A percentile compares a stretch with the other conserved stretches of the same genome.
Conservation (phyloP, 2,329 filamentous ascomycete species). For the Paracamarosporium sp. region DNA sequence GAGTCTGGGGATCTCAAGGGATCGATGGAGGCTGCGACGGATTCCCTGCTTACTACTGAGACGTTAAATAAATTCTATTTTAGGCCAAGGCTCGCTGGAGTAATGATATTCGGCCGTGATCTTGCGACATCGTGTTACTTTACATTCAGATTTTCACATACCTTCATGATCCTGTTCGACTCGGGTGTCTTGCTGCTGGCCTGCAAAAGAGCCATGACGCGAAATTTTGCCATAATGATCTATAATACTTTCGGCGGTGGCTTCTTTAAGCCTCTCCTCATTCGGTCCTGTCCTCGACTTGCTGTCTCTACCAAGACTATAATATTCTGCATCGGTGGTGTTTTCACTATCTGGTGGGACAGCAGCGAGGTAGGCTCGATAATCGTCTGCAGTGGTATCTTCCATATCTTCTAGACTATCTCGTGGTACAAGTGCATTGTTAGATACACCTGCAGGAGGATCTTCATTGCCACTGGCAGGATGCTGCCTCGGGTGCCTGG, state of each 20-base stretch:
- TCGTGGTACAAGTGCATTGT: conserved; percentile 1
- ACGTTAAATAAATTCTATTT: neutral
- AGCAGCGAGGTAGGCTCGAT: conserved; percentile 26
- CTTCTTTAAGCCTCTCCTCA: conserved; percentile 61
- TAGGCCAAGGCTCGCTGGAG: no score
- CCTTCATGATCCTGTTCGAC: neutral
- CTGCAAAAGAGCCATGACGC: conserved; percentile 7
- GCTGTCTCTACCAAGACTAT: conserved; percentile 27
- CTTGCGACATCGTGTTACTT: no score
- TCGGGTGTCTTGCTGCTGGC: neutral
- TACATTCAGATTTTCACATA: neutral
- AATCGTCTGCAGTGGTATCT: conserved; percentile 27
- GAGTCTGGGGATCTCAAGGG: conserved; percentile 3
- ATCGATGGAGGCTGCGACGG: conserved; percentile 7
- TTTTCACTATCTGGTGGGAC: conserved; percentile 18
- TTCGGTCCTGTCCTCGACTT: conserved; percentile 18
- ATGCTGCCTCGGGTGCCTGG: neutral
- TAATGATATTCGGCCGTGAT: no score
- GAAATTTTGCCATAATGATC: conserved; percentile 15
- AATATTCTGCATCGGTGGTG: conserved; percentile 18
- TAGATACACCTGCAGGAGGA: neutral
- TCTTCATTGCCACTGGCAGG: conserved; percentile 21
- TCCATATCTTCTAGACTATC: conserved; percentile 8
- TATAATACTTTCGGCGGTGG: conserved; percentile 39
- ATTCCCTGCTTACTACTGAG: neutral